phyloP scores from a whole-genome alignment of 2,329 filamentous ascomycete species.

The Diaporthe citriasiana region DNA sequence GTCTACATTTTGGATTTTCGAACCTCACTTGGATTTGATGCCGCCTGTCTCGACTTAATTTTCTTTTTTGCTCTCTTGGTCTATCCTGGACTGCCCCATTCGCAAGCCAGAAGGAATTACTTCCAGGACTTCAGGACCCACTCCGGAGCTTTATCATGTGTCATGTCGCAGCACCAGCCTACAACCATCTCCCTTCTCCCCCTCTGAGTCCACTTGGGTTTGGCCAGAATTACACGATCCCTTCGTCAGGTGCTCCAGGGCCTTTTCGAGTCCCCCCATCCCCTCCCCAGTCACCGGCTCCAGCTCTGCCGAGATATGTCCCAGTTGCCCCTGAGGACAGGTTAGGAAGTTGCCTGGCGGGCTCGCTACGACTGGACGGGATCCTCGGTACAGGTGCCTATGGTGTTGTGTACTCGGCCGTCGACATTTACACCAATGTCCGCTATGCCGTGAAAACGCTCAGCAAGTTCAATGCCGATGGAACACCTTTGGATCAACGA shows the following conservation, averaged over 20 bases:
- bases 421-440: conserved; percentile 84
- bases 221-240: conserved; percentile 28
- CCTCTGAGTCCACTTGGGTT: conserved; percentile 36
- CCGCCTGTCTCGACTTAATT: conserved; percentile 35
- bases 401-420: conserved; percentile 92
- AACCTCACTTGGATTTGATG: conserved; percentile 32
- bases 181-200: conserved; percentile 31
- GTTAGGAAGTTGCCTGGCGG: conserved; percentile 85
- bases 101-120: conserved; percentile 30
- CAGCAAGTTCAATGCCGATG: conserved; percentile 86
- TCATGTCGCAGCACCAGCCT: conserved; percentile 34
- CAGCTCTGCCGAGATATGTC: conserved; percentile 60
- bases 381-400: conserved; percentile 96
- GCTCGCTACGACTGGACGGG: conserved; percentile 84
- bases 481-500: conserved; percentile 81
- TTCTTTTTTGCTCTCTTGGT: conserved; percentile 37
- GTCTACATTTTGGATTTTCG: conserved; percentile 43
- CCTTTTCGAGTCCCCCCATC: conserved; percentile 26
- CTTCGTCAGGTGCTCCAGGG: conserved; percentile 15
- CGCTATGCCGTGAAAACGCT: conserved; percentile 97
- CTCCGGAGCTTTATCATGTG: conserved; percentile 31
- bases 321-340: conserved; percentile 84
- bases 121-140: conserved; percentile 22
- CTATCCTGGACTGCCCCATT: conserved; percentile 26
- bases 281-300: conserved; percentile 27